Evolutionary conservation across 495 filamentous ascomycete genomes (phyloP).

Genomic region (Schizothecium vesticola): DNA sequence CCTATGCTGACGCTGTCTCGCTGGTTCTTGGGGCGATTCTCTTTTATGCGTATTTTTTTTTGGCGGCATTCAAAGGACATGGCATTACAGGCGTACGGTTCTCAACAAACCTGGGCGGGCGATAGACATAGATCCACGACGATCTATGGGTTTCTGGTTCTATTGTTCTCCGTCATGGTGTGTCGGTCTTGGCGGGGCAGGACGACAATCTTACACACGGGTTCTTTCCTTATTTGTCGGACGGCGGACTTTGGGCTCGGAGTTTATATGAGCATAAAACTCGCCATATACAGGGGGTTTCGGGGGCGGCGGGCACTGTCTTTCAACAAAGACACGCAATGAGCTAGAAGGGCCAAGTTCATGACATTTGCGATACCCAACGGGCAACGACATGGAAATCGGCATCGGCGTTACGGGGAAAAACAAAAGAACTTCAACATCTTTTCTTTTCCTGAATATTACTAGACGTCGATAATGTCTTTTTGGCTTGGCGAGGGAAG

Average conservation of each 20-base stretch:
- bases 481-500: conserved; percentile 28
- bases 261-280: conserved; percentile 24
- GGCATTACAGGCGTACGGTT: conserved; percentile 38
- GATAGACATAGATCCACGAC: conserved; percentile 31
- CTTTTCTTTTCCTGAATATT: conserved; percentile 35
- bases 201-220: conserved; percentile 7
- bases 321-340: conserved; percentile 43
- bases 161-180: conserved; percentile 9
- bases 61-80: conserved; percentile 23
- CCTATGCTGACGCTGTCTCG: conserved; percentile 27
- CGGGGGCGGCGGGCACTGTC: conserved; percentile 26
- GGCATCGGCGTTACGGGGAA: conserved; percentile 39
- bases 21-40: conserved; percentile 21
- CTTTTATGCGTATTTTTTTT: conserved; percentile 16
- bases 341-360: conserved; percentile 30
- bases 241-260: conserved; percentile 16
- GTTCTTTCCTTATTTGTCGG: conserved; percentile 7
- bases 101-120: conserved; percentile 38
- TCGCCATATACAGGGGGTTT: conserved; percentile 19
- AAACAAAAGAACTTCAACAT: conserved; percentile 45
- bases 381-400: conserved; percentile 30
- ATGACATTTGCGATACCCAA: conserved; percentile 34
- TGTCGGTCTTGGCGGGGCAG: neutral
- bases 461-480: conserved; percentile 30
- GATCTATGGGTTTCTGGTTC: conserved; percentile 20